A percentile compares a stretch with the other conserved stretches of the same genome.
Evolutionary conservation across 169 alveolate species (phyloP).

Genomic region (Eimeria necatrix): DNA sequence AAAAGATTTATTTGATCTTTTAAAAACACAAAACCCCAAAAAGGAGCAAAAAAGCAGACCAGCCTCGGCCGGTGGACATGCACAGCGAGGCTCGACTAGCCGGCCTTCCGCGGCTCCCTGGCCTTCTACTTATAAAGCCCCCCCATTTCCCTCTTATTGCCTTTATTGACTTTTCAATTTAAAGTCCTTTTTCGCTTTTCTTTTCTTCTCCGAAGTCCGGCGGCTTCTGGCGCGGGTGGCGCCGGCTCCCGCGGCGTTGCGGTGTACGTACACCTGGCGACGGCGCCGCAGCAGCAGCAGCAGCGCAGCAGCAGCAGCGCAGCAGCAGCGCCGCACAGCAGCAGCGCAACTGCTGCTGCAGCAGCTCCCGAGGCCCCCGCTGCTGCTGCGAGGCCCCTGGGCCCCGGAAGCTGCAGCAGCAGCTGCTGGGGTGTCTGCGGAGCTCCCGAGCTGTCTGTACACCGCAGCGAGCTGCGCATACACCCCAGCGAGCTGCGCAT

Average conservation of each 20-base stretch:
- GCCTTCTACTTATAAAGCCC: not conserved
- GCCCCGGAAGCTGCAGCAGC: no score
- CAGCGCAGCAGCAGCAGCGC: no score
- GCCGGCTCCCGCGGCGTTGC: not conserved
- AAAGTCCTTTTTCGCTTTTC: not conserved
- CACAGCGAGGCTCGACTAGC: constrained; percentile 20
- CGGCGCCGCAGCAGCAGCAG: no score
- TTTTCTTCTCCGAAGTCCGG: not conserved
- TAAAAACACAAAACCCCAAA: not conserved
- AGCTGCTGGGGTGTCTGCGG: no score
- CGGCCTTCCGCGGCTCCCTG: not conserved
- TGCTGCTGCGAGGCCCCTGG: no score
- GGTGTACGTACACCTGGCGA: not conserved
- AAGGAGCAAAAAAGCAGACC: not conserved
- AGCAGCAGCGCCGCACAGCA: no score
- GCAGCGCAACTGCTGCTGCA: no score
- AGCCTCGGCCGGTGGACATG: not conserved
- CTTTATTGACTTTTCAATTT: not conserved
- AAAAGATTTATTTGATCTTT: not conserved
- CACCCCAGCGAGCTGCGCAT: not conserved
- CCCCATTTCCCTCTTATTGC: not conserved
- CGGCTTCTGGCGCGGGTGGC: not conserved
- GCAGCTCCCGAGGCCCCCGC: no score
- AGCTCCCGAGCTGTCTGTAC: no score
- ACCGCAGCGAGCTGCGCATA: no score